Conservation (phyloP, 306 rosid species). For the Rubus idaeus region DNA sequence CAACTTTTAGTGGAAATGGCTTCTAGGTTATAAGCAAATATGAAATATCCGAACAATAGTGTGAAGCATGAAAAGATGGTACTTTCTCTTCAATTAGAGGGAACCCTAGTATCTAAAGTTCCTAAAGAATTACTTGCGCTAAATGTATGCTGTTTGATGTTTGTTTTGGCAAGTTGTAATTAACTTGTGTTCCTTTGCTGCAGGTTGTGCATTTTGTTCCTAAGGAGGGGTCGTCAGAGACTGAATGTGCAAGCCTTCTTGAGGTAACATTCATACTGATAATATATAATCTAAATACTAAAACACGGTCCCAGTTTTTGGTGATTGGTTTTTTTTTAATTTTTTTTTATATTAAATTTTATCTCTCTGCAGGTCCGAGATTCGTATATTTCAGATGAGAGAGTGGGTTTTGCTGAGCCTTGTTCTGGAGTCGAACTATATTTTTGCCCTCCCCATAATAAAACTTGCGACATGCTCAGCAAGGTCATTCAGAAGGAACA, state of each 20-base stretch:
- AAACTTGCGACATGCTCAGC: conserved; percentile 77
- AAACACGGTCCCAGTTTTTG: not conserved
- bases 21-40: not conserved
- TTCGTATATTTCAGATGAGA: conserved; percentile 70
- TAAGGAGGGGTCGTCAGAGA: conserved; percentile 44
- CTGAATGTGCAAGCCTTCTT: conserved; percentile 46
- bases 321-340: not conserved
- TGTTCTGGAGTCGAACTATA: conserved; percentile 79
- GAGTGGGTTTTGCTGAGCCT: conserved; percentile 96
- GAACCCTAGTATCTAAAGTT: not conserved
- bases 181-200: conserved; percentile 9
- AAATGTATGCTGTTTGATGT: not conserved
- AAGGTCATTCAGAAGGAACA: conserved; percentile 72
- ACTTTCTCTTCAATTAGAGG: not conserved
- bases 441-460: conserved; percentile 85
- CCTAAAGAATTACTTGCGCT: not conserved
- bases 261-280: conserved; percentile 52
- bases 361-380: conserved; percentile 60
- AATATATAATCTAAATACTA: not conserved
- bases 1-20: not conserved
- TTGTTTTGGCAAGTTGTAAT: not conserved
- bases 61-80: not conserved
- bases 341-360: not conserved
- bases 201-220: conserved; percentile 81
- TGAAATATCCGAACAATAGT: not conserved